phyloP scores from a whole-genome alignment of 768 basidiomycete genomes.

The Hirschioporus abietinus region DNA sequence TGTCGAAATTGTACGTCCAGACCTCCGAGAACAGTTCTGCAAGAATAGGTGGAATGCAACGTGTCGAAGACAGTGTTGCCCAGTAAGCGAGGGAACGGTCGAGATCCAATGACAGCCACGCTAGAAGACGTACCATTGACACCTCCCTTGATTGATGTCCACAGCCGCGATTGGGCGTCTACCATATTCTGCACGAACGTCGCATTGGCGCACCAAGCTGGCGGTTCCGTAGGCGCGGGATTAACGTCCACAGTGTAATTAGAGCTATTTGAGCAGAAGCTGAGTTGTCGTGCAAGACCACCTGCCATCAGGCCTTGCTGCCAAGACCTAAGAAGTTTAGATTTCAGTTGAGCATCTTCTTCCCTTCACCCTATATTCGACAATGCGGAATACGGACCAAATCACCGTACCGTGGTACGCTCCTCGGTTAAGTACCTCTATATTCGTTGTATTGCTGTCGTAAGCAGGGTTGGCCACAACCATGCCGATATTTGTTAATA shows the following conservation, averaged over 20 bases:
- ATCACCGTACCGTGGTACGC: slow-evolving; percentile 33
- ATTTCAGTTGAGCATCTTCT: background rate
- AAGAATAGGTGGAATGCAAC: slow-evolving; percentile 1
- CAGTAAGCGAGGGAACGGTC: background rate
- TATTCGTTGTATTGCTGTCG: slow-evolving; percentile 35
- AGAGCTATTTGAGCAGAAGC: slow-evolving; percentile 25
- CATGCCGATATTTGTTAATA: slow-evolving; percentile 43
- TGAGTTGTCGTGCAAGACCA: slow-evolving; percentile 34
- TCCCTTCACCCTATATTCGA: background rate
- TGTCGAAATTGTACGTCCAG: slow-evolving; percentile 33
- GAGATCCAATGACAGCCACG: background rate
- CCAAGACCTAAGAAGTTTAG: slow-evolving; percentile 26
- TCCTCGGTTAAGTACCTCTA: slow-evolving; percentile 29
- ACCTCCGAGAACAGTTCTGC: slow-evolving; percentile 36
- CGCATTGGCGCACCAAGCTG: slow-evolving; percentile 33
- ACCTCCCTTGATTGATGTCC: slow-evolving; percentile 34
- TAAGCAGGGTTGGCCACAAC: slow-evolving; percentile 42
- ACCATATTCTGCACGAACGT: slow-evolving; percentile 27
- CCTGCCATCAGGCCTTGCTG: slow-evolving; percentile 42
- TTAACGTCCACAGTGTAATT: slow-evolving; percentile 20
- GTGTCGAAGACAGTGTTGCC: background rate
- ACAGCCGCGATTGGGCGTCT: slow-evolving; percentile 32
- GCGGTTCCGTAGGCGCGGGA: slow-evolving; percentile 14
- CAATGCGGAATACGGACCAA: slow-evolving; percentile 21
- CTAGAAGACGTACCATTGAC: slow-evolving; percentile 20